Evolutionary conservation across 2,329 filamentous ascomycete species (phyloP), one percentile per base, ranked within the genome.

Genomic region (Biscogniauxia mediterranea): DNA sequence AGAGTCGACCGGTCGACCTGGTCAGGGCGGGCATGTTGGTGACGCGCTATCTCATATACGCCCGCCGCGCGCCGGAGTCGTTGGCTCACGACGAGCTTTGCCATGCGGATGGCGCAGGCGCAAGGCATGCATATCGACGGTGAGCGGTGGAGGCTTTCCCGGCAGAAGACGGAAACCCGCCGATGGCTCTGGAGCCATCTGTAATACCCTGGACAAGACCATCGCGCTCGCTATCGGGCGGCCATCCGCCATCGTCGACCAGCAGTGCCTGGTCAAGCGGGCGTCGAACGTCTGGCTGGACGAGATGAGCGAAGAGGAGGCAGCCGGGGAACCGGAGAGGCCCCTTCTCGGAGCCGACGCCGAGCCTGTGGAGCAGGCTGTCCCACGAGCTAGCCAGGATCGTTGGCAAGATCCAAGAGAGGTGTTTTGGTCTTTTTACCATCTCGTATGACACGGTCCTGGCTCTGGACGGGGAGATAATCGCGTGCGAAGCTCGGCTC

Each of bases 71-170:
- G 1, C 70, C 76, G 0, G 77, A 79, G 61, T 72, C 72, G 5
- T 79, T 79, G 77, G 77, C 70, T 79, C 1, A 79, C 77, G 1
- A 73, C 73, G 3, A 76, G 76, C 61, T 78, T 79, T 52, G 77
- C 77, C 1, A 76, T 78, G 65, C 75, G 77, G 15, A 77, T 79
- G 74, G 77, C 77, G 5, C 75, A 78, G 60, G 77, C 76, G 0
- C 77, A 79, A 56, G 77, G 77, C 0, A 78, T 79, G 69, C 77
- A 79, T 57, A 75, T 79, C 21, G 77, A 79, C 61, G 77, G 77
- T 7, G 74, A 76, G 59, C 68, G 73, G 17, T 78, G 75, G 75
- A 66, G 74, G 8, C 63, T 79, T 9, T 70, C 76, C 0, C 69
- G 70, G 4, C 75, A 75, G 52, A 74, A 74, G 49, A 73, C 73